Evolutionary conservation across 75 land plant species (phyloP).

Genomic region (Isoetes taiwanensis): DNA sequence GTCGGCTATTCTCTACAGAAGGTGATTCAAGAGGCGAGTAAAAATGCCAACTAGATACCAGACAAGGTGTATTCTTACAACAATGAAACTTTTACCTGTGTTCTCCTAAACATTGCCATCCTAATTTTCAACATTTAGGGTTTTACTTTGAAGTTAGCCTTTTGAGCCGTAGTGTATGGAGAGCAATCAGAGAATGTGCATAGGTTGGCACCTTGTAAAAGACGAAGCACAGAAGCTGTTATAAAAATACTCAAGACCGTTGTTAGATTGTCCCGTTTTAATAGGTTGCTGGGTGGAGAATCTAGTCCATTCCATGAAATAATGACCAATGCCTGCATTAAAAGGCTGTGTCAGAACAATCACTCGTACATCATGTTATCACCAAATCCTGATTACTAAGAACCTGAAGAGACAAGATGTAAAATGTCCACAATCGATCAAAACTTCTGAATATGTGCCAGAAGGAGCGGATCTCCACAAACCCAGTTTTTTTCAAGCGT

Average conservation of each 20-base stretch:
- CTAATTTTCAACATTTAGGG: too few relatives aligned
- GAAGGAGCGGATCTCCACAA: conserved; percentile 83
- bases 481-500: conserved; percentile 36
- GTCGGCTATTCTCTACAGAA: too few relatives aligned
- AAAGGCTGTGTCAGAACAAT: too few relatives aligned
- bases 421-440: conserved; percentile 97
- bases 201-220: conserved; percentile 89
- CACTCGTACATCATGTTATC: too few relatives aligned
- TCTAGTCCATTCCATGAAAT: conserved; percentile 68
- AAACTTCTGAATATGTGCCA: conserved; percentile 98
- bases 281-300: conserved; percentile 27
- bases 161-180: conserved; percentile 6
- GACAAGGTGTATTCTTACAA: too few relatives aligned
- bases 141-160: neutral
- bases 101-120: too few relatives aligned
- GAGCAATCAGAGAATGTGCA: too few relatives aligned
- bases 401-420: conserved; percentile 83
- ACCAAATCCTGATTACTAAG: too few relatives aligned
- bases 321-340: conserved; percentile 79
- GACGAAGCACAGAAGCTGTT: conserved; percentile 56
- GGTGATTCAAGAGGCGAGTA: too few relatives aligned
- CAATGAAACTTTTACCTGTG: too few relatives aligned
- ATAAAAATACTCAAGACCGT: conserved; percentile 75
- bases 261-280: conserved; percentile 41
- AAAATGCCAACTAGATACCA: too few relatives aligned